Evolutionary conservation across 768 basidiomycete species (phyloP).

Genomic region (Kwoniella botswanensis): DNA sequence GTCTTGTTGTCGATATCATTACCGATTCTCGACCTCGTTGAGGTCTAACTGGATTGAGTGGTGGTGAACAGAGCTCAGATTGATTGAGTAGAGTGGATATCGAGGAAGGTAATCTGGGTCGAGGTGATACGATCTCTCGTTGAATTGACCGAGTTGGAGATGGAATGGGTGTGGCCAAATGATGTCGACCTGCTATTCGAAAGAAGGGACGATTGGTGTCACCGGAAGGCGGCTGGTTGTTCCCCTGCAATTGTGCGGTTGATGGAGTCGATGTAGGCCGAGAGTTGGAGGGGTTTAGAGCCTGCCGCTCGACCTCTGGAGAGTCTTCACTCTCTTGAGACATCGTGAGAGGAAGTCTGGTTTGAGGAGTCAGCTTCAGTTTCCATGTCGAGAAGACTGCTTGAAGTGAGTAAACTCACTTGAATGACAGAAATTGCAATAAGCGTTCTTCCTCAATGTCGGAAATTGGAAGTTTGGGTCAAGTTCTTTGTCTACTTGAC

Average conservation of each 20-base stretch:
- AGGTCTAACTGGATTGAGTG: neutral
- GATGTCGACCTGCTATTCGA: neutral
- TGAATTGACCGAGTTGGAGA: neutral
- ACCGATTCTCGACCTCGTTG: neutral
- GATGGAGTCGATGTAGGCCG: neutral
- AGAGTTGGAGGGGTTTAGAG: neutral
- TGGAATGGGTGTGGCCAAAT: neutral
- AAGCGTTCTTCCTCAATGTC: neutral
- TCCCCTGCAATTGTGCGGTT: neutral
- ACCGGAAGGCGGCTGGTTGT: neutral
- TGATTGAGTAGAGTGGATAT: slow-evolving; percentile 3
- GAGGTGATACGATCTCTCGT: slow-evolving; percentile 4
- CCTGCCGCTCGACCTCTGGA: neutral
- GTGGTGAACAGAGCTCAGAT: neutral
- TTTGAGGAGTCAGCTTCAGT: neutral
- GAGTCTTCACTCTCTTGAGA: neutral
- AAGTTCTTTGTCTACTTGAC: neutral
- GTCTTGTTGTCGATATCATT: neutral
- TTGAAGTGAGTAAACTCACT: too few species aligned
- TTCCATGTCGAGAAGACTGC: neutral
- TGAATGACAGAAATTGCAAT: neutral
- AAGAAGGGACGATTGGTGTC: neutral
- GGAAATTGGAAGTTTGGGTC: neutral
- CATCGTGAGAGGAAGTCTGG: neutral
- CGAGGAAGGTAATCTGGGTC: slow-evolving; percentile 3